A percentile compares a stretch with the other conserved stretches of the same genome.
These are phyloP conservation scores for Phycomyces blakesleeanus DNA, from an alignment of 192 early-diverging fungal genomes.

Conservation along the genomic window DNA sequence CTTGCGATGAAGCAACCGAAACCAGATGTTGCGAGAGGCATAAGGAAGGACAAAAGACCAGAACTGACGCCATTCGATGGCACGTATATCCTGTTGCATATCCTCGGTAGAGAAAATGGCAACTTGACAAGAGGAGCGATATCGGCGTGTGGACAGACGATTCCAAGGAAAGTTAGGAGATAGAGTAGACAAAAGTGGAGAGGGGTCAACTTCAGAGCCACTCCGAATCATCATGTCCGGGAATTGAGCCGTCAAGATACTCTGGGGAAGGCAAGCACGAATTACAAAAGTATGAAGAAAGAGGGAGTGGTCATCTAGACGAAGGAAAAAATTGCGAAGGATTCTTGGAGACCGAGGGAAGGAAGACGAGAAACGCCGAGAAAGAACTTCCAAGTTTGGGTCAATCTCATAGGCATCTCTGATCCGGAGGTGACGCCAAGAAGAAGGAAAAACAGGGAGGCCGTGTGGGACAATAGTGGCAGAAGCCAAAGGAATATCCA, in stretches of 20 bases:
- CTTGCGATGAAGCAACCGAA: slow-evolving; percentile 7
- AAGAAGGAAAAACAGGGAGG: background rate
- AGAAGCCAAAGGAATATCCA: background rate
- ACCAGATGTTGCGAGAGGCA: slow-evolving; percentile 6
- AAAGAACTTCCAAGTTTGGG: background rate
- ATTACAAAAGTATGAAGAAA: background rate
- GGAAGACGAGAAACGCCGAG: background rate
- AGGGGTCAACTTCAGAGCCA: background rate
- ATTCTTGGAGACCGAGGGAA: background rate
- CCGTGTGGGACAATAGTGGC: background rate
- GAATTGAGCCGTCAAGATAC: background rate
- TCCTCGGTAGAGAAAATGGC: background rate
- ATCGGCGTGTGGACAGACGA: background rate
- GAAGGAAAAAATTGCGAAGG: background rate
- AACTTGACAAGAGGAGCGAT: background rate
- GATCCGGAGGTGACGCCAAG: background rate
- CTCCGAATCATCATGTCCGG: background rate
- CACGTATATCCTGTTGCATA: too few relatives aligned
- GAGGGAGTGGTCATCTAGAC: background rate
- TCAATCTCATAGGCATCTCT: background rate
- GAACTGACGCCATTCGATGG: background rate
- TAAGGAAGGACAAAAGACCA: background rate
- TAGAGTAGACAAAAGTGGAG: background rate
- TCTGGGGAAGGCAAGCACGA: background rate
- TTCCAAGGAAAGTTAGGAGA: background rate